A percentile compares a stretch with the other conserved stretches of the same genome.
phyloP scores from a whole-genome alignment of 139 green algal species.

The Mesotaenium endlicherianum region DNA sequence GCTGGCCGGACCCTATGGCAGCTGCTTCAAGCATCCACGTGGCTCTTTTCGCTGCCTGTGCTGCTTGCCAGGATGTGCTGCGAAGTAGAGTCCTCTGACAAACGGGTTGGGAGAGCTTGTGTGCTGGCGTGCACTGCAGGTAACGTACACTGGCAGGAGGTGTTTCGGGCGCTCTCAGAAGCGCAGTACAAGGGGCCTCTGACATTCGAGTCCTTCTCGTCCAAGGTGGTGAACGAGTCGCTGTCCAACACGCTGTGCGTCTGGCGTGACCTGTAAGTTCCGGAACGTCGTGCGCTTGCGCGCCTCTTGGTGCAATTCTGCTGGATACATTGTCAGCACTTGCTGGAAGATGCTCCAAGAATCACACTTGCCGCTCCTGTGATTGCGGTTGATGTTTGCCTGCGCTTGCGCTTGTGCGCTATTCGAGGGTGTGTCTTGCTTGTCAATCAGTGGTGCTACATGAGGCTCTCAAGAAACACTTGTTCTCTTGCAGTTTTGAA shows the following conservation, averaged over 20 bases:
- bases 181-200: slow-evolving; percentile 39
- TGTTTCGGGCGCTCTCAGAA: slow-evolving; percentile 26
- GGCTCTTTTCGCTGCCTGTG: too few species aligned
- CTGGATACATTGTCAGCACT: not conserved
- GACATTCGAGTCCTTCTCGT: slow-evolving; percentile 53
- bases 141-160: slow-evolving; percentile 4
- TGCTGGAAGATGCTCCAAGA: not conserved
- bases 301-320: not conserved
- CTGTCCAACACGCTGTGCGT: slow-evolving; percentile 48
- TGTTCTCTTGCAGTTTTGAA: too few species aligned
- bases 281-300: not conserved
- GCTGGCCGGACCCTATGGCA: too few species aligned
- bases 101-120: too few species aligned
- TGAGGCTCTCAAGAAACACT: too few species aligned
- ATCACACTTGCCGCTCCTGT: too few species aligned
- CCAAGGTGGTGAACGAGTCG: slow-evolving; percentile 19
- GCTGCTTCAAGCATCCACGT: too few species aligned
- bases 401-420: not conserved
- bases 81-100: too few species aligned
- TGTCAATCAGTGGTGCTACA: not conserved
- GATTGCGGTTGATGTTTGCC: not conserved
- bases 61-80: too few species aligned
- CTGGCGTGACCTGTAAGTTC: slow-evolving; percentile 48
- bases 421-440: not conserved
- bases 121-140: too few species aligned